Percentiles rank a stretch among this genome's conserved stretches.
phyloP scores from a whole-genome alignment of 768 basidiomycete species.

The Trametes cubensis region DNA sequence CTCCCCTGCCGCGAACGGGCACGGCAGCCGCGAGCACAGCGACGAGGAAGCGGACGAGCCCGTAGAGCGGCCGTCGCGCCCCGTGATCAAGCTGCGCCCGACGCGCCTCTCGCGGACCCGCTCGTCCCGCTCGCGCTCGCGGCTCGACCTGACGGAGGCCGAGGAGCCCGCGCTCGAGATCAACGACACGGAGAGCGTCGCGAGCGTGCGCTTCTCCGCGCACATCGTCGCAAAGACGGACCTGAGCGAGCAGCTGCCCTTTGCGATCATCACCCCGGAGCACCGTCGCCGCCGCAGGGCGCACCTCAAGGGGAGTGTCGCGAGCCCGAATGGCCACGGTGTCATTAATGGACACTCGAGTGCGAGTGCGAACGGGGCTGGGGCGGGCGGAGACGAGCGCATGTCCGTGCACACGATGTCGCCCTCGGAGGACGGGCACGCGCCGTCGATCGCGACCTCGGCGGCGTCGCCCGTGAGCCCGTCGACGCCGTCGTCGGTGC shows the following conservation, averaged over 20 bases:
- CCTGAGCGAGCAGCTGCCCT: conserved; percentile 65
- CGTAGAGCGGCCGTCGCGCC: conserved; percentile 62
- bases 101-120: conserved; percentile 44
- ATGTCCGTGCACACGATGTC: conserved; percentile 37
- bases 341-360: conserved; percentile 23
- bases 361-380: conserved; percentile 28
- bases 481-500: conserved; percentile 28
- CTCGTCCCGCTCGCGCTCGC: conserved; percentile 71
- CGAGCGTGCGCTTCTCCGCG: conserved; percentile 78
- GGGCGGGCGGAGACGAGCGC: conserved; percentile 24
- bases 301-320: conserved; percentile 1
- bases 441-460: conserved; percentile 36
- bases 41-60: conserved; percentile 39
- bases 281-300: conserved; percentile 41
- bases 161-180: conserved; percentile 61
- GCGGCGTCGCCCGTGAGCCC: conserved; percentile 29
- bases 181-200: conserved; percentile 67
- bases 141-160: conserved; percentile 63
- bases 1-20: conserved; percentile 12
- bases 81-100: conserved; percentile 73
- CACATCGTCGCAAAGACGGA: conserved; percentile 63
- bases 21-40: conserved; percentile 11
- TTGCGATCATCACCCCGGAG: conserved; percentile 81
- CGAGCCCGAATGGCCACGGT: conserved; percentile 36
- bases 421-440: conserved; percentile 50